Base-by-base conservation (phyloP, 2,329 filamentous ascomycete genomes). In the Helotiales sp. region DNA sequence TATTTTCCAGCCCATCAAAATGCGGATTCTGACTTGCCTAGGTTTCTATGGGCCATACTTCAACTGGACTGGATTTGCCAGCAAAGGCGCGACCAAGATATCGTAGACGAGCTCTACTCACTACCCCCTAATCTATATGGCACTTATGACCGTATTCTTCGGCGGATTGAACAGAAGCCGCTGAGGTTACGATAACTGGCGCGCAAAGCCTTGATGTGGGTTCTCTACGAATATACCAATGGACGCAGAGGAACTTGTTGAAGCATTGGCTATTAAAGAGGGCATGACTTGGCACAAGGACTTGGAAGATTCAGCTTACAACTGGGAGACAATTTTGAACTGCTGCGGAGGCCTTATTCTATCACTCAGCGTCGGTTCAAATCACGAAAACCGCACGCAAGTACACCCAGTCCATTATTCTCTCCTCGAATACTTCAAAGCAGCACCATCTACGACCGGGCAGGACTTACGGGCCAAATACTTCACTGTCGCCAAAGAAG, bases 21-120 rank as follows among this genome's bases (percentile, higher is more conserved):
- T 55, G 22, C 6, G 10, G 17, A 32, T 55, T n/a, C 52, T 55
- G 28, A 55, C 22, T 1, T 15, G 15, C 15, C 13, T 2, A 55
- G 52, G 52, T 55, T 55, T 55, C 20, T 55, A 4, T 55, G 52
- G 52, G 52, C 52, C 11, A 55, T 32, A 8, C 52, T 55, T 8
- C 52, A 55, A 37, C 52, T 55, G 13, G 28, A 55, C 34, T 8
- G 17, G 22, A 20, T 55, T 15, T 55, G 52, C 20, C 15, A 55
- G 15, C 15, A 55, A 20, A 15, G 32, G 15, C 22, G 52, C 5
- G 52, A 55, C 11, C 15, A 2, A 26, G 52, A 55, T 11, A 55
- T 55, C 11, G 5, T 30, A 5, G n/a, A 24, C 13, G 52, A 15
- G n/a, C 52, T 55, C n/a, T n/a, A n/a, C 2, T 55, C 17, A 13